Percentiles rank a stretch among this genome's conserved stretches.
These are phyloP conservation scores for Rubia peregrina DNA, from an alignment of 305 asterid species.

Conservation along the genomic window DNA sequence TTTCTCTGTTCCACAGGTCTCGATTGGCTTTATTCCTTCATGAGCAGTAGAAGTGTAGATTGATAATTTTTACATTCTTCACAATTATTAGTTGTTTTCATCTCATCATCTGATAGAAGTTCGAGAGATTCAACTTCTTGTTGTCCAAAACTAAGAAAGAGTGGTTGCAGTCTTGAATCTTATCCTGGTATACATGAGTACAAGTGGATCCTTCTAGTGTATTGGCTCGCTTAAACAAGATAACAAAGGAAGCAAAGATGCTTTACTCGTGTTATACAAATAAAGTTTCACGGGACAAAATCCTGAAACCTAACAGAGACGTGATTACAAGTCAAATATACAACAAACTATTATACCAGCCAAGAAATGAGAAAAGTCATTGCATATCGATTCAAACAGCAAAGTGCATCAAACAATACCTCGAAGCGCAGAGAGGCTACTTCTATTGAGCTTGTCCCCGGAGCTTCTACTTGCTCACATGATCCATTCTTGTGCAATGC, in stretches of 20 bases:
- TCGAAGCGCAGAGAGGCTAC: constrained; percentile 67
- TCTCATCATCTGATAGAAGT: constrained; percentile 27
- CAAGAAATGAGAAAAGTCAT: not conserved
- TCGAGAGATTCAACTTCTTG: constrained; percentile 56
- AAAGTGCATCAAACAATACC: constrained; percentile 38
- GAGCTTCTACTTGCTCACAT: constrained; percentile 27
- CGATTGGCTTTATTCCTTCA: constrained; percentile 65
- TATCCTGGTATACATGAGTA: constrained; percentile 64
- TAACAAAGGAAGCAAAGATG: constrained; percentile 8
- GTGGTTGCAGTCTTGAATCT: constrained; percentile 80
- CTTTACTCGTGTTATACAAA: not conserved
- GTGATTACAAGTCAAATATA: not conserved
- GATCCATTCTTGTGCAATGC: constrained; percentile 26
- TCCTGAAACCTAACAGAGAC: not conserved
- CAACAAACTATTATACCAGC: not conserved
- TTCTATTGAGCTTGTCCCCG: constrained; percentile 27
- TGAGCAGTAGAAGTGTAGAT: constrained; percentile 45
- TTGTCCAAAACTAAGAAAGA: constrained; percentile 64
- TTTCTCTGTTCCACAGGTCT: constrained; percentile 72
- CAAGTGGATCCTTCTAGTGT: constrained; percentile 87
- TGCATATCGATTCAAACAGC: constrained; percentile 5
- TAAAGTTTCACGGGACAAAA: not conserved
- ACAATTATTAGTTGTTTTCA: constrained; percentile 29
- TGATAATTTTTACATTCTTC: constrained; percentile 33
- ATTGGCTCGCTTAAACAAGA: constrained; percentile 56